Base-by-base conservation (phyloP, 345 rosid species). In the Cardamine occulta region DNA sequence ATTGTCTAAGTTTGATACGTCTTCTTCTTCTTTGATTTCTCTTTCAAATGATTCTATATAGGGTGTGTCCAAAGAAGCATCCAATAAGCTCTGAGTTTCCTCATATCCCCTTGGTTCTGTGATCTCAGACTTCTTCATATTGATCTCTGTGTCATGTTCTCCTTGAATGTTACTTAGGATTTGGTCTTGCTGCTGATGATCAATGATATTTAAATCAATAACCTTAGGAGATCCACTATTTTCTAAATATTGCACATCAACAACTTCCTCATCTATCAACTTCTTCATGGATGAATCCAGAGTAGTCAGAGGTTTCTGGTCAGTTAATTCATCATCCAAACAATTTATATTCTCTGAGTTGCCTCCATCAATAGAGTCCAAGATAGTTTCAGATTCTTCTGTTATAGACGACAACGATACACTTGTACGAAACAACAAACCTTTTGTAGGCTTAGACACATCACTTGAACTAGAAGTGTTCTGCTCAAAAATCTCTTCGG, bases 351-450 rank as follows among this genome's bases (percentile, higher is more conserved):
- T 53, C 57, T 71, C 72, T 3, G 35, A 63, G 51, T 32, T 54
- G 0, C 10, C 53, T 7, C 24, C 66, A 54, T 63, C 26, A 5
- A 32, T 21, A 0, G 56, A 49, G 19, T 78, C 81, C 42, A 66
- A 28, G 40, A 58, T 17, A 40, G 35, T 60, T 66, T 72, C 74
- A 52, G 77, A 77, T 18, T 78, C 81, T 78, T 78, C 81, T 21
- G 70, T 66, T 51, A 78, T 78, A 49, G 81, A 78, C 2, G 74
- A 72, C 74, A 78, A 32, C 39, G 81, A 78, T 8, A 11, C 77
- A 62, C 81, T 78, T 66, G 73, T 72, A 60, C 34, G 77, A 7
- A 78, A 72, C 65, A 66, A 49, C 26, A 32, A 11, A 60, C 58
- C 69, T 44, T 31, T 66, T 51, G 26, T 18, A 59, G 23, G 73